Evolutionary conservation across 2,329 filamentous ascomycete species (phyloP).

Genomic region (Fusarium sp.): DNA sequence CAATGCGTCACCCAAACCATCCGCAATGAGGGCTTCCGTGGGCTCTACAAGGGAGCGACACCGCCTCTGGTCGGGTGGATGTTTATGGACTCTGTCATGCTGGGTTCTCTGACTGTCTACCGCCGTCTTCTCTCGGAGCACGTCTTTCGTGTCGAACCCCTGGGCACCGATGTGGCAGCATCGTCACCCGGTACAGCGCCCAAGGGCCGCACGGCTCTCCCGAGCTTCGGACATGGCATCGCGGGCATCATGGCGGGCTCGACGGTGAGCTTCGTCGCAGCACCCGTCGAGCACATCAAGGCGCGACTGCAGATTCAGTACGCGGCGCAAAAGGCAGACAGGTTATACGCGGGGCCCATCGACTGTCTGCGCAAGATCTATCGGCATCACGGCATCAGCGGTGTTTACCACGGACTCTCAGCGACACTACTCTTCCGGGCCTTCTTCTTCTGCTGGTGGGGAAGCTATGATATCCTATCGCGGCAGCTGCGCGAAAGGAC

Average conservation of each 20-base stretch:
- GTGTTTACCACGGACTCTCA: conserved; percentile 84
- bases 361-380: conserved; percentile 81
- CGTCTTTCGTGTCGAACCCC: conserved; percentile 68
- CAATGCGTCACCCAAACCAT: conserved; percentile 88
- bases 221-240: conserved; percentile 82
- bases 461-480: conserved; percentile 88
- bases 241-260: conserved; percentile 87
- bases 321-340: conserved; percentile 76
- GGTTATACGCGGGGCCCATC: conserved; percentile 85
- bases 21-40: conserved; percentile 82
- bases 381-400: conserved; percentile 75
- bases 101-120: conserved; percentile 91
- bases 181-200: conserved; percentile 19
- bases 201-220: conserved; percentile 59
- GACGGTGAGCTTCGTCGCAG: conserved; percentile 92
- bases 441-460: conserved; percentile 99
- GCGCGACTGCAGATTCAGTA: conserved; percentile 95
- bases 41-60: conserved; percentile 93
- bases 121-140: conserved; percentile 83
- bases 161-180: conserved; percentile 24
- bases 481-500: conserved; percentile 73
- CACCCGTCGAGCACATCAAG: conserved; percentile 95
- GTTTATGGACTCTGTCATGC: conserved; percentile 94
- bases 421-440: conserved; percentile 89
- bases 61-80: conserved; percentile 97